These are phyloP conservation scores for Daldinia concentrica DNA, from an alignment of 495 filamentous ascomycete species.

Conservation along the genomic window DNA sequence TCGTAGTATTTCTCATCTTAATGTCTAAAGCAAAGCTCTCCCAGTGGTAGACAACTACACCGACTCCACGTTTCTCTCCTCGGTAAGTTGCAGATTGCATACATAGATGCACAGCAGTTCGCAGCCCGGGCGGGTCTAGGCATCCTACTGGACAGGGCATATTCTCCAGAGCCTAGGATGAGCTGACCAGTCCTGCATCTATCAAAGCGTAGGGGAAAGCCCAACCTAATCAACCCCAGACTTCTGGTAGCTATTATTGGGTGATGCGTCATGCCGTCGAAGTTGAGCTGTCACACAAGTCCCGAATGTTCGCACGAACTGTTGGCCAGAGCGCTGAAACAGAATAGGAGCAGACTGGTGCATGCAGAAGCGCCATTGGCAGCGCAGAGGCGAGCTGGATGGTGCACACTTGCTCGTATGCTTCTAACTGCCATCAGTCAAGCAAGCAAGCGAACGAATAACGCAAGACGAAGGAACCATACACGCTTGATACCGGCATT, in stretches of 20 bases:
- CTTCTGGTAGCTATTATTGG: slow-evolving; percentile 17
- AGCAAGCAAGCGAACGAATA: slow-evolving; percentile 16
- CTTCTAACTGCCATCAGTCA: slow-evolving; percentile 7
- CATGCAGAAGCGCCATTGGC: slow-evolving; percentile 12
- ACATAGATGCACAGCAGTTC: slow-evolving; percentile 42
- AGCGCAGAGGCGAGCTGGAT: slow-evolving; percentile 12
- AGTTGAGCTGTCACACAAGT: slow-evolving; percentile 47
- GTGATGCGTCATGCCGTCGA: slow-evolving; percentile 9
- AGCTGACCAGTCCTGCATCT: slow-evolving; percentile 2
- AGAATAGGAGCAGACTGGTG: slow-evolving; percentile 14
- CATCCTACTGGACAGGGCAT: slow-evolving; percentile 5
- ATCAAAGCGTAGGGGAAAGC: neutral
- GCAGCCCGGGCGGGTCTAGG: slow-evolving; percentile 26
- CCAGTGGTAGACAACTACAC: slow-evolving; percentile 21
- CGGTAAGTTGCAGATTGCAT: slow-evolving; percentile 30
- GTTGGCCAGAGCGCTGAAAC: slow-evolving; percentile 54
- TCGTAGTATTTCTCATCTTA: neutral
- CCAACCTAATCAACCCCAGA: slow-evolving; percentile 17
- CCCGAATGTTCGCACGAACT: slow-evolving; percentile 53
- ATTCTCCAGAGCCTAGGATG: slow-evolving; percentile 6
- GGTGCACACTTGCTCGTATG: slow-evolving; percentile 6
- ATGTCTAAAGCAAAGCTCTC: slow-evolving; percentile 3
- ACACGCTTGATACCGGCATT: neutral
- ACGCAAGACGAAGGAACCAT: neutral
- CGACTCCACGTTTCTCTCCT: slow-evolving; percentile 38